These are phyloP conservation scores for Hymenoscyphus occultus DNA, from an alignment of 2,329 filamentous ascomycete species.

Conservation along the genomic window DNA sequence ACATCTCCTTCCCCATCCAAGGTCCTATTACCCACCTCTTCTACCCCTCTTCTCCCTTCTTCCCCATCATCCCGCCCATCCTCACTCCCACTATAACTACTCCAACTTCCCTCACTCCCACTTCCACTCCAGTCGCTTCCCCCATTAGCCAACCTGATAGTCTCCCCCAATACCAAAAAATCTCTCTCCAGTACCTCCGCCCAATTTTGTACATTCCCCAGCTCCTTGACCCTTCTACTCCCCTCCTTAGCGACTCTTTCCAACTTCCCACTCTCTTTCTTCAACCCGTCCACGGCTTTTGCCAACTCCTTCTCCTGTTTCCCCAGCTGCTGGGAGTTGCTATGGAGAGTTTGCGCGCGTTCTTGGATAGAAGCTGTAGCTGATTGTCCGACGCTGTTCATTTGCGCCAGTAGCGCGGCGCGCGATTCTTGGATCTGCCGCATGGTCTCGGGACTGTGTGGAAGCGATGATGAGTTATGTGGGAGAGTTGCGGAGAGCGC, in stretches of 20 bases:
- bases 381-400: slow-evolving; percentile 57
- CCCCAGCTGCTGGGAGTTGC: slow-evolving; percentile 62
- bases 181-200: slow-evolving; percentile 74
- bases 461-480: slow-evolving; percentile 7
- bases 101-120: slow-evolving; percentile 33
- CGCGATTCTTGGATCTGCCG: slow-evolving; percentile 54
- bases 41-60: slow-evolving; percentile 1
- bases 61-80: slow-evolving; percentile 10
- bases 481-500: slow-evolving; percentile 11
- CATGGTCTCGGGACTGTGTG: slow-evolving; percentile 29
- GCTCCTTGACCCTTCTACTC: slow-evolving; percentile 66
- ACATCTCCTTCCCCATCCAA: slow-evolving; percentile 21
- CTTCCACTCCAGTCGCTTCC: slow-evolving; percentile 29
- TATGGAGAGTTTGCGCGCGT: slow-evolving; percentile 67
- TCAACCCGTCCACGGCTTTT: slow-evolving; percentile 57
- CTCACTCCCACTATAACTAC: slow-evolving; percentile 21
- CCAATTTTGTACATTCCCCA: slow-evolving; percentile 84
- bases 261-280: slow-evolving; percentile 63
- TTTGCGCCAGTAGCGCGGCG: slow-evolving; percentile 55
- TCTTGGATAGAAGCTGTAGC: slow-evolving; percentile 66
- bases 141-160: slow-evolving; percentile 52
- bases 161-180: slow-evolving; percentile 63
- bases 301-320: slow-evolving; percentile 65
- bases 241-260: slow-evolving; percentile 61
- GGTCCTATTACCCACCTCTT: slow-evolving; percentile 8